phyloP scores from a whole-genome alignment of 805 yeast genomes.

The Saccharomyces paradoxus region DNA sequence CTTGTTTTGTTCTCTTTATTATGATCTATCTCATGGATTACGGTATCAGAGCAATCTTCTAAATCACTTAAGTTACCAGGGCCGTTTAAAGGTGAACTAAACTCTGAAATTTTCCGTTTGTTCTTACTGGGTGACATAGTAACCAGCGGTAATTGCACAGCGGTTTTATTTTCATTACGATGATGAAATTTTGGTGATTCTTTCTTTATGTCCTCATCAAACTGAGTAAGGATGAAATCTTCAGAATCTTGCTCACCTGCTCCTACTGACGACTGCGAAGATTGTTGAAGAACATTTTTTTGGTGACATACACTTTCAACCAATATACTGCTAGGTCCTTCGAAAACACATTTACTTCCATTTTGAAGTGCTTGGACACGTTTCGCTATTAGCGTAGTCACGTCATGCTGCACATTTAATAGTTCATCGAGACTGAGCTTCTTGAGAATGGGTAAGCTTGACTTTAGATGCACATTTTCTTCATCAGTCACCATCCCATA shows the following conservation, averaged over 20 bases:
- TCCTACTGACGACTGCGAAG: background rate
- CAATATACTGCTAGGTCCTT: background rate
- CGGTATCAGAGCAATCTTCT: background rate
- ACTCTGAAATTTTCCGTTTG: background rate
- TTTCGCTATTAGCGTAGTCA: conserved; percentile 10
- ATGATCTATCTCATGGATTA: background rate
- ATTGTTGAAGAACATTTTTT: background rate
- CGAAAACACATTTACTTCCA: background rate
- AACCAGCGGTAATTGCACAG: background rate
- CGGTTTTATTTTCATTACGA: background rate
- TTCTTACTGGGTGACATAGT: background rate
- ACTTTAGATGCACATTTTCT: background rate
- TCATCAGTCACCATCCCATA: background rate
- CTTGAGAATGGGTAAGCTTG: conserved; percentile 6
- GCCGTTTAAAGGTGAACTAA: conserved; percentile 7
- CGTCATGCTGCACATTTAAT: conserved; percentile 19
- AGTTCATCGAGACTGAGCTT: conserved; percentile 15
- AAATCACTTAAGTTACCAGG: background rate
- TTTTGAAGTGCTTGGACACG: conserved; percentile 4
- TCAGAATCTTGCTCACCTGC: conserved; percentile 10
- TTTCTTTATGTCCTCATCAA: conserved; percentile 4
- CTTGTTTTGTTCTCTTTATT: background rate
- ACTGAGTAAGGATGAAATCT: conserved; percentile 20
- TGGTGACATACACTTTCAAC: background rate
- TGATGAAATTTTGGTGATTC: background rate